These are phyloP conservation scores for Kluyveromyces marxianus DNA, from an alignment of 1,139 yeast species.

Conservation along the genomic window DNA sequence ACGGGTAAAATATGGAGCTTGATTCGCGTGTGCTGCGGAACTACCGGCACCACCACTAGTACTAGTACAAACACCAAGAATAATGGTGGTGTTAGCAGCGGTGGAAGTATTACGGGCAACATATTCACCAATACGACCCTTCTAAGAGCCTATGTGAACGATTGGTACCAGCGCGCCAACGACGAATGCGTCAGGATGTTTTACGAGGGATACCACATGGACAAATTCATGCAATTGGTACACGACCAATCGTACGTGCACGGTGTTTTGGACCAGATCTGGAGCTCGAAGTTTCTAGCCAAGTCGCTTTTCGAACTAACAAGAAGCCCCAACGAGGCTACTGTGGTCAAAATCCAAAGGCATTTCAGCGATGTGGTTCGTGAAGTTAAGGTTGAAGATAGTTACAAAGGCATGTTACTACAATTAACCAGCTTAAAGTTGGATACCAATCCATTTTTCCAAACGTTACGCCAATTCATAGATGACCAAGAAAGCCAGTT, in stretches of 20 bases:
- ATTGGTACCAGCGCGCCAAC: constrained; percentile 67
- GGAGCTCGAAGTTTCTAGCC: constrained; percentile 17
- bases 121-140: constrained; percentile 46
- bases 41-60: constrained; percentile 6
- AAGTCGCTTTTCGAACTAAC: constrained; percentile 23
- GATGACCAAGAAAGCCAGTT: constrained; percentile 2
- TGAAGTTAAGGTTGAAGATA: not conserved
- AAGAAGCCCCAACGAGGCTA: constrained; percentile 6
- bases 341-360: not conserved
- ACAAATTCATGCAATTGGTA: constrained; percentile 40
- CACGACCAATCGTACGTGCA: constrained; percentile 51
- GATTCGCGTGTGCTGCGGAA: constrained; percentile 23
- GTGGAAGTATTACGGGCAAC: too few species aligned
- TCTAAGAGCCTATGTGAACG: constrained; percentile 49
- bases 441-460: constrained; percentile 2
- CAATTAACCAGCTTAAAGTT: constrained; percentile 1
- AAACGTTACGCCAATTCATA: constrained; percentile 1
- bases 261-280: constrained; percentile 32
- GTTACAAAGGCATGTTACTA: not conserved
- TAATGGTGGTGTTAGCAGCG: not conserved
- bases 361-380: not conserved
- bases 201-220: constrained; percentile 53
- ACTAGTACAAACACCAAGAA: constrained; percentile 2
- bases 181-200: constrained; percentile 49
- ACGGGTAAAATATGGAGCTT: constrained; percentile 86